phyloP scores from a whole-genome alignment of 2,329 filamentous ascomycete genomes.

The Colletotrichum endophyticum region DNA sequence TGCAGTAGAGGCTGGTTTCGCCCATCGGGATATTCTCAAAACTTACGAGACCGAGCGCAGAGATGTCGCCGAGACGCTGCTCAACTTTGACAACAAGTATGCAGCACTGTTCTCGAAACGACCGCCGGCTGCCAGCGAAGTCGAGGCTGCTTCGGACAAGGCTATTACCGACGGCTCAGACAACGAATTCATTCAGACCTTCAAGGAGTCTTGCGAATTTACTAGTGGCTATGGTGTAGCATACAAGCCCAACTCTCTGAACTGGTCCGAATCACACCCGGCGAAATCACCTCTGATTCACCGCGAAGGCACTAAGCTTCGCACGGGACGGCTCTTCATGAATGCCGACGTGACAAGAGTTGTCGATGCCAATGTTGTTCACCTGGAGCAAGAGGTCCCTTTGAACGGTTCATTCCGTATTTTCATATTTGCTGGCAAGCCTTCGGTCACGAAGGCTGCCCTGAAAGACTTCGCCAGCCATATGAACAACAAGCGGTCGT shows the following conservation, averaged over 20 bases:
- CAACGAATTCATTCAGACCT: constrained; percentile 85
- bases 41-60: constrained; percentile 91
- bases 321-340: constrained; percentile 76
- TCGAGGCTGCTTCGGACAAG: constrained; percentile 65
- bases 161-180: constrained; percentile 47
- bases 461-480: constrained; percentile 72
- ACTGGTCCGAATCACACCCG: constrained; percentile 78
- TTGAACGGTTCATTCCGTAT: constrained; percentile 88
- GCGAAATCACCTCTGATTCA: constrained; percentile 75
- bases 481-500: constrained; percentile 70
- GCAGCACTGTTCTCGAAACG: constrained; percentile 87
- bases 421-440: constrained; percentile 82
- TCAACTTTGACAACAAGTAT: constrained; percentile 88
- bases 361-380: constrained; percentile 86
- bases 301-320: constrained; percentile 67
- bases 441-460: constrained; percentile 62
- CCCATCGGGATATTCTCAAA: constrained; percentile 73
- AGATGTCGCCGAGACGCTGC: constrained; percentile 80
- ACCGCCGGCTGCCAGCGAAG: constrained; percentile 74
- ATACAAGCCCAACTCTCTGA: constrained; percentile 82
- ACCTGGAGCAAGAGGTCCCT: constrained; percentile 88
- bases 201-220: constrained; percentile 91
- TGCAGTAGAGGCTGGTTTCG: constrained; percentile 83
- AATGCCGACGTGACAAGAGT: constrained; percentile 86
- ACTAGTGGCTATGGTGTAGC: constrained; percentile 91